These are phyloP conservation scores for Podaxis sp. DNA, from an alignment of 768 basidiomycete species.

Conservation along the genomic window DNA sequence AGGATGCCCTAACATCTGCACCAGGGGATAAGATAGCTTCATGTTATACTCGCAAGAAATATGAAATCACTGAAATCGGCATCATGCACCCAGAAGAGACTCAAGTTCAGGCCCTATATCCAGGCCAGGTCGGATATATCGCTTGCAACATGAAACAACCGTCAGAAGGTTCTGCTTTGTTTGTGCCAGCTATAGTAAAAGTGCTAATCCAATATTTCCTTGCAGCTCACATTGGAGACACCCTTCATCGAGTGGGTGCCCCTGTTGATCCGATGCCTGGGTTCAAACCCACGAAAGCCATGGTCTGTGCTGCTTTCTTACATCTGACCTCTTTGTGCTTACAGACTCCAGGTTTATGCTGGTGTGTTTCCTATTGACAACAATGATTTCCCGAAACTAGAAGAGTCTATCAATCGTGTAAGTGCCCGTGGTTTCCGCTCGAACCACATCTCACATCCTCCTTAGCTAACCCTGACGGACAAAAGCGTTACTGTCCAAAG, in stretches of 20 bases:
- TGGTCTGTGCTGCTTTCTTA: slow-evolving; percentile 51
- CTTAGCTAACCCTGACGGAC: slow-evolving; percentile 79
- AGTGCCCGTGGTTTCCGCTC: slow-evolving; percentile 23
- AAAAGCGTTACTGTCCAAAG: slow-evolving; percentile 87
- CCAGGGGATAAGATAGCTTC: slow-evolving; percentile 90
- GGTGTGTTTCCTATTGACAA: slow-evolving; percentile 93
- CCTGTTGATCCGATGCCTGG: slow-evolving; percentile 83
- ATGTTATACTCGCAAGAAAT: slow-evolving; percentile 80
- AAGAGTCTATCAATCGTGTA: slow-evolving; percentile 93
- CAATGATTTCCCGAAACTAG: slow-evolving; percentile 88
- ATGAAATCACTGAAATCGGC: slow-evolving; percentile 87
- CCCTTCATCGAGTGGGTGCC: slow-evolving; percentile 74
- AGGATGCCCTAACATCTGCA: slow-evolving; percentile 1
- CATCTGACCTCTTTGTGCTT: neutral
- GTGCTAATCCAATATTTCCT: slow-evolving; percentile 5
- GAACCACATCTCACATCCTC: slow-evolving; percentile 13
- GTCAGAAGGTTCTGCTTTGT: slow-evolving; percentile 65
- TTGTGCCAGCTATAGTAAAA: neutral
- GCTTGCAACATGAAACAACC: slow-evolving; percentile 99
- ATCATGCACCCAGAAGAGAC: slow-evolving; percentile 89
- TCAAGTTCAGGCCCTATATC: slow-evolving; percentile 62
- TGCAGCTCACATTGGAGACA: slow-evolving; percentile 92
- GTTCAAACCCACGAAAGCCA: slow-evolving; percentile 90
- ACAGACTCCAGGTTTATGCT: slow-evolving; percentile 74
- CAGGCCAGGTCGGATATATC: slow-evolving; percentile 86